A percentile compares a stretch with the other conserved stretches of the same genome.
Conservation (phyloP, 1,284 basidiomycete species). For the Boletus holoroseus region DNA sequence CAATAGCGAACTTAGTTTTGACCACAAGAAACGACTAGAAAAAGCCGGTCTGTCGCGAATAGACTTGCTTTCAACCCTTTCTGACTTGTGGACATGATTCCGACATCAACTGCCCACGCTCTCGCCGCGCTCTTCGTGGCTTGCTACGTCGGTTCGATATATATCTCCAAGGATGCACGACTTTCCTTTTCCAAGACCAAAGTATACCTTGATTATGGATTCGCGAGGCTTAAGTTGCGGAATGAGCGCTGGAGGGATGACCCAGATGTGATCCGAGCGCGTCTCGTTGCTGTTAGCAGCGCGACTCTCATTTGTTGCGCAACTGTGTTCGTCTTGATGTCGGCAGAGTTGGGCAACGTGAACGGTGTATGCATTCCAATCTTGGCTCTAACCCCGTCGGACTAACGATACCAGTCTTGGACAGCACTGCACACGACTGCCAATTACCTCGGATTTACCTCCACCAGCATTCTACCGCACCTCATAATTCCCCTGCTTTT, state of each 20-base stretch:
- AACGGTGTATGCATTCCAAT: constrained; percentile 30
- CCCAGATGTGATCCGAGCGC: constrained; percentile 65
- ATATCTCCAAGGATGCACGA: constrained; percentile 52
- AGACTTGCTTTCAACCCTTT: constrained; percentile 2
- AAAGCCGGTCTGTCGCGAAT: constrained; percentile 14
- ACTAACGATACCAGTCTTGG: constrained; percentile 16
- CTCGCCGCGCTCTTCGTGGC: constrained; percentile 46
- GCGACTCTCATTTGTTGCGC: constrained; percentile 52
- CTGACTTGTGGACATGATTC: constrained; percentile 23
- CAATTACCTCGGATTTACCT: constrained; percentile 23
- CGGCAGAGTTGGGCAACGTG: constrained; percentile 25
- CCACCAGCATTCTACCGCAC: constrained; percentile 44
- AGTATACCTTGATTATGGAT: constrained; percentile 26
- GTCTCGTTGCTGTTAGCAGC: constrained; percentile 53
- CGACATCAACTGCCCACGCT: constrained; percentile 38
- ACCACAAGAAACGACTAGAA: constrained; percentile 17
- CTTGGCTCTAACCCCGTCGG: not conserved
- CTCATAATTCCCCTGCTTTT: constrained; percentile 78
- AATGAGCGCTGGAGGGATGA: constrained; percentile 63
- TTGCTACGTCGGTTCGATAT: constrained; percentile 61
- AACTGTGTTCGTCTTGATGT: constrained; percentile 40
- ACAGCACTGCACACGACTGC: constrained; percentile 17
- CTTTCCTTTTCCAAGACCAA: constrained; percentile 41
- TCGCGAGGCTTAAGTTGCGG: constrained; percentile 28
- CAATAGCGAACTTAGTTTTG: constrained; percentile 17